Percentiles rank a stretch among this genome's conserved stretches.
These are phyloP conservation scores for Neobulgaria alba DNA, from an alignment of 2,329 filamentous ascomycete species.

Conservation along the genomic window DNA sequence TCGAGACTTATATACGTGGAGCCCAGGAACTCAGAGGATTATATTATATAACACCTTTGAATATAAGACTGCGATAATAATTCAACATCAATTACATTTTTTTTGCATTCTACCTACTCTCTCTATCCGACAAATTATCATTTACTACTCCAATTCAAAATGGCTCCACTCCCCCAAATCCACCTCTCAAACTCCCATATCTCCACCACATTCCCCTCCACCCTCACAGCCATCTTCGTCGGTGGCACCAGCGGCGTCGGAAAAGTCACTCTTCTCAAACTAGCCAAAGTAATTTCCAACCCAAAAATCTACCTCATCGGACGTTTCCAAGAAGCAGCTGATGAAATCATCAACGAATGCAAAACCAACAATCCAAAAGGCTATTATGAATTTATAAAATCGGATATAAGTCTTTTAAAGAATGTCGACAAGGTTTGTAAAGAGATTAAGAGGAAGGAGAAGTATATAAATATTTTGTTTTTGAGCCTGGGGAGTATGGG, in stretches of 20 bases:
- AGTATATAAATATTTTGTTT: constrained; percentile 45
- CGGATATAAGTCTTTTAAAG: constrained; percentile 36
- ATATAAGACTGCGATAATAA: too few species aligned
- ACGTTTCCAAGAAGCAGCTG: constrained; percentile 33
- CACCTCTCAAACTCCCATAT: constrained; percentile 11
- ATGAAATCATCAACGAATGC: constrained; percentile 30
- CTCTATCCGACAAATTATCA: too few species aligned
- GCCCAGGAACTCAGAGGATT: too few species aligned
- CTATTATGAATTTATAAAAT: constrained; percentile 34
- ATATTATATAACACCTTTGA: too few species aligned
- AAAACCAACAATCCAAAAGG: constrained; percentile 32
- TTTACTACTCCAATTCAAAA: too few species aligned
- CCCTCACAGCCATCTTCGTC: constrained; percentile 40
- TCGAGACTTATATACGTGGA: too few species aligned
- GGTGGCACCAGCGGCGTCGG: constrained; percentile 43
- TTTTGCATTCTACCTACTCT: too few species aligned
- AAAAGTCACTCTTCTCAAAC: constrained; percentile 35
- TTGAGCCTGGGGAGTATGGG: constrained; percentile 37
- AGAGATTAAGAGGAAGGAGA: constrained; percentile 40
- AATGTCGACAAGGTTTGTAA: constrained; percentile 39
- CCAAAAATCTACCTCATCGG: constrained; percentile 39
- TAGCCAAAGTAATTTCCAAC: constrained; percentile 31
- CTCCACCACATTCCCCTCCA: constrained; percentile 23
- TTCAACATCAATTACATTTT: too few species aligned
- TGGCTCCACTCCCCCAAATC: too few species aligned